Percentiles rank a stretch among this genome's conserved stretches.
These are phyloP conservation scores for Parastagonospora nodorum DNA, from an alignment of 2,329 filamentous ascomycete species.

Conservation along the genomic window DNA sequence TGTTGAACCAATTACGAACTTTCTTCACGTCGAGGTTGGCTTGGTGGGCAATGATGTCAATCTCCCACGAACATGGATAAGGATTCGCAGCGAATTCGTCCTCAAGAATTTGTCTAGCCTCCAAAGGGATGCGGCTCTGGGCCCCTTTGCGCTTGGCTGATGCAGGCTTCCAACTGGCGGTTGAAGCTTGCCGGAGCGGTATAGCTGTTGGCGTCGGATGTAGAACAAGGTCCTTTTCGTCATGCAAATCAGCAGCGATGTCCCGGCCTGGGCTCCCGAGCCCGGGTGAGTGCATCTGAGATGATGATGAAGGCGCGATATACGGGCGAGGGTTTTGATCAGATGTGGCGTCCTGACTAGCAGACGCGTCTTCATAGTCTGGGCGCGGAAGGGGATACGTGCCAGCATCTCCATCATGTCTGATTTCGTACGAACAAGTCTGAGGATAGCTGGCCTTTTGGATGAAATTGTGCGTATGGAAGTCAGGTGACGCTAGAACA, in stretches of 20 bases:
- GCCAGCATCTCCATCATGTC: too few species aligned
- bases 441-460: too few species aligned
- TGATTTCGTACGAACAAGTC: too few species aligned
- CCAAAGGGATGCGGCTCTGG: slow-evolving; percentile 36
- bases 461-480: too few species aligned
- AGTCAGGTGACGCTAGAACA: too few species aligned
- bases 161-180: slow-evolving; percentile 32
- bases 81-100: slow-evolving; percentile 43
- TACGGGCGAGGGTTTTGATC: not conserved
- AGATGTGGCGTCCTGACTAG: not conserved
- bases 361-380: too few species aligned
- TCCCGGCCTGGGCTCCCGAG: not conserved
- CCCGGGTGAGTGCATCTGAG: not conserved
- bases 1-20: slow-evolving; percentile 45
- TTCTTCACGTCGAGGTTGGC: slow-evolving; percentile 43
- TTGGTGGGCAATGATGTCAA: slow-evolving; percentile 45
- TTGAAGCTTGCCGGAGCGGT: slow-evolving; percentile 16
- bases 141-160: slow-evolving; percentile 42
- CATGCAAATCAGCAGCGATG: not conserved
- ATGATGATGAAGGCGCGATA: slow-evolving; percentile 10
- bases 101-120: slow-evolving; percentile 41
- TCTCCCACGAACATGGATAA: slow-evolving; percentile 43
- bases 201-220: not conserved
- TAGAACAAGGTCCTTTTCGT: not conserved
- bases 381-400: too few species aligned